Percentiles rank a stretch among this genome's conserved stretches.
Conservation (phyloP, 352 stramenopile species). For the Globisporangium uncinulatum region DNA sequence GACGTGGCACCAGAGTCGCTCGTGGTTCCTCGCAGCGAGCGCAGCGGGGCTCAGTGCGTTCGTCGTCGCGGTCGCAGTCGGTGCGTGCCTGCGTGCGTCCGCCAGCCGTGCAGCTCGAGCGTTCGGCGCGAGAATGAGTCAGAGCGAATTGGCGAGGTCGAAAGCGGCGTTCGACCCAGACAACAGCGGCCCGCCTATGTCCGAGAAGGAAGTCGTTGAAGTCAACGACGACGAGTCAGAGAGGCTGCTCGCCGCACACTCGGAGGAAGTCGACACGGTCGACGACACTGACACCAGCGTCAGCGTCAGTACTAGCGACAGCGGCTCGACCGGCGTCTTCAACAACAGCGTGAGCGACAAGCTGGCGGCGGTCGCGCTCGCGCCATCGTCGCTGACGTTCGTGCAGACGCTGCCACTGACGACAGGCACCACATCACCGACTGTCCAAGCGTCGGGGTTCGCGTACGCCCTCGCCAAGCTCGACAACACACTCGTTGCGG, state of each 20-base stretch:
- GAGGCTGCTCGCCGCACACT: conserved; percentile 1
- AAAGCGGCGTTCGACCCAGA: background rate
- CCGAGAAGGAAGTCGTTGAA: background rate
- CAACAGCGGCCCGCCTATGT: background rate
- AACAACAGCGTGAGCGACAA: background rate
- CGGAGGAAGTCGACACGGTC: background rate
- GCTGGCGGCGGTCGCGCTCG: conserved; percentile 3
- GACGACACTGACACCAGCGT: background rate
- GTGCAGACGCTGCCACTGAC: background rate
- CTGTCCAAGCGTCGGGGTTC: background rate
- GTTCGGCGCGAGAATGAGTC: background rate
- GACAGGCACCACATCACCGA: background rate
- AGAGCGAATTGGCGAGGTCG: conserved; percentile 3
- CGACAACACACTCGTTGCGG: conserved; percentile 2
- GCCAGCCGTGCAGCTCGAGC: background rate
- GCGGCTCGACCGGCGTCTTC: background rate
- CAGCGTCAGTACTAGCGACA: background rate
- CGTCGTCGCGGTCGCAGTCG: conserved; percentile 3
- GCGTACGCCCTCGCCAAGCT: conserved; percentile 7
- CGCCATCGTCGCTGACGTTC: background rate
- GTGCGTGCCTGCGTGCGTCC: conserved; percentile 1
- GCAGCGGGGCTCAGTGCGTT: conserved; percentile 14
- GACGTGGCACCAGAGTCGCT: conserved; percentile 21
- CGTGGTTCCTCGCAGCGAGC: conserved; percentile 27
- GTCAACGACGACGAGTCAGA: conserved; percentile 7